These are phyloP conservation scores for Pseudofabraea citricarpa DNA, from an alignment of 2,329 filamentous ascomycete species.

Conservation along the genomic window DNA sequence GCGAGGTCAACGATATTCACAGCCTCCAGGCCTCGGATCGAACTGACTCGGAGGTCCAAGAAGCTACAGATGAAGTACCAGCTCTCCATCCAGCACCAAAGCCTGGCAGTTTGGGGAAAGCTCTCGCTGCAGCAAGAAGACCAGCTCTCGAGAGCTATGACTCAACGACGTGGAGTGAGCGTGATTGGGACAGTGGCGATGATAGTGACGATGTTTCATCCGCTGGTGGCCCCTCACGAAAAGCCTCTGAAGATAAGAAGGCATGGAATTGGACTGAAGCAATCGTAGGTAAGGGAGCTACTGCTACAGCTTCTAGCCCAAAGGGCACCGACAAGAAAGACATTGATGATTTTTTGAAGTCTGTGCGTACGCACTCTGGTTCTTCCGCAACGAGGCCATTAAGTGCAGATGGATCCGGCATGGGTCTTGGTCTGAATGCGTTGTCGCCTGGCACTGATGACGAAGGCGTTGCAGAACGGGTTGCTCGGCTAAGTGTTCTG, in stretches of 20 bases:
- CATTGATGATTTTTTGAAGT: constrained; percentile 19
- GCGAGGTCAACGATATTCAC: constrained; percentile 49
- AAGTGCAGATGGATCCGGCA: background rate
- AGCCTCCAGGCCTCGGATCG: constrained; percentile 31
- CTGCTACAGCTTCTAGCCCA: constrained; percentile 10
- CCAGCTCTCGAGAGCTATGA: constrained; percentile 33
- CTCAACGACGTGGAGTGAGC: constrained; percentile 52
- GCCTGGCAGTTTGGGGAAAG: constrained; percentile 12
- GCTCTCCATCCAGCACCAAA: constrained; percentile 18
- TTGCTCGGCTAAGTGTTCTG: background rate
- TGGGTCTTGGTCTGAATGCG: background rate
- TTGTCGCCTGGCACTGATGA: background rate
- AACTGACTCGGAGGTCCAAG: constrained; percentile 41
- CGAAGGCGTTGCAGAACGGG: background rate
- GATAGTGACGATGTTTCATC: constrained; percentile 40
- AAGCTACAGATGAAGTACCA: constrained; percentile 34
- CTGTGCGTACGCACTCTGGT: background rate
- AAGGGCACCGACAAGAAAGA: constrained; percentile 18
- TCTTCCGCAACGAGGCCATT: background rate
- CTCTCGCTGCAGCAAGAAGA: constrained; percentile 6
- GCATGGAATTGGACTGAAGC: constrained; percentile 51
- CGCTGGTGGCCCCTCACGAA: constrained; percentile 8
- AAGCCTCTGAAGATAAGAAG: constrained; percentile 9
- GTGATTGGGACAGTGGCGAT: constrained; percentile 59
- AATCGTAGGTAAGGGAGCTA: constrained; percentile 40